phyloP scores from a whole-genome alignment of 352 stramenopile species.

The Phytophthora macrochlamydospora region DNA sequence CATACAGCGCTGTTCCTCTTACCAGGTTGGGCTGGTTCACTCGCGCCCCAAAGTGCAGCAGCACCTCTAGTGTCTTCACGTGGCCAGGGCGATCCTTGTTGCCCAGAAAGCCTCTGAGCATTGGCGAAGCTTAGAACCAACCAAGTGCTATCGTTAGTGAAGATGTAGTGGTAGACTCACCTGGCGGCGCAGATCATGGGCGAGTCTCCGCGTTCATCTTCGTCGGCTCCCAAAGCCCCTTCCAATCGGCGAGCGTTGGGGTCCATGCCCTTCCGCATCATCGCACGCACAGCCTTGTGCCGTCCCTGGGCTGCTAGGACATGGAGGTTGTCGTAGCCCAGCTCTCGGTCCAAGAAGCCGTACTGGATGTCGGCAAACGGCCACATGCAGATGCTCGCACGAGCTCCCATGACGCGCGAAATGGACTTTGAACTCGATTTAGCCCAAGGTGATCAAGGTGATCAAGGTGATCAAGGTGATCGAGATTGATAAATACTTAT shows the following conservation, averaged over 20 bases:
- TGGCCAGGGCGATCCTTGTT: conserved; percentile 57
- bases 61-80: conserved; percentile 57
- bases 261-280: conserved; percentile 64
- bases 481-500: neutral
- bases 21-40: conserved; percentile 62
- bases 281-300: conserved; percentile 45
- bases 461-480: no score
- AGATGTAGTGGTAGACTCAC: conserved; percentile 10
- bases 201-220: conserved; percentile 55
- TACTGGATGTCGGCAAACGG: conserved; percentile 61
- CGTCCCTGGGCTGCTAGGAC: conserved; percentile 50
- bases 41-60: conserved; percentile 58
- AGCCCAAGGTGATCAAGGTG: no score
- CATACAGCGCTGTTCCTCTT: neutral
- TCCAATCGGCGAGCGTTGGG: conserved; percentile 48
- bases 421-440: no score
- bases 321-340: conserved; percentile 57
- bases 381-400: conserved; percentile 61
- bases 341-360: conserved; percentile 59
- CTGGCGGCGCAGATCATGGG: conserved; percentile 66
- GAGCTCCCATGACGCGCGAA: conserved; percentile 42
- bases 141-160: neutral
- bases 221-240: conserved; percentile 40
- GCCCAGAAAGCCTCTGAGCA: conserved; percentile 35
- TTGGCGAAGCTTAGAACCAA: neutral